A percentile compares a stretch with the other conserved stretches of the same genome.
Conservation (phyloP, 192 early-diverging fungal genomes). For the Allomyces arbusculus region DNA sequence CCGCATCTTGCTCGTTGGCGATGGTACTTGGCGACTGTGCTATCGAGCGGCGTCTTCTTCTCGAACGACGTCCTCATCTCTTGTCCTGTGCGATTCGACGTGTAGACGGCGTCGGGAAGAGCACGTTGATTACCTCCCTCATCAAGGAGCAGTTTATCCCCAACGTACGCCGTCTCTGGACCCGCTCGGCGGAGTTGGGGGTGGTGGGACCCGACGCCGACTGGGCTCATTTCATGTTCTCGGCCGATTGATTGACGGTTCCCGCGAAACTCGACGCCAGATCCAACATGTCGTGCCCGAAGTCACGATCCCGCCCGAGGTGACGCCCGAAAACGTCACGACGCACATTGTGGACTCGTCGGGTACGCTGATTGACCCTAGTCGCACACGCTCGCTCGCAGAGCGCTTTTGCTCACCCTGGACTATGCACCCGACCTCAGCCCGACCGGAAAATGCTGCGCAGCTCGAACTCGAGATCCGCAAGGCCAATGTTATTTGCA, state of each 20-base stretch:
- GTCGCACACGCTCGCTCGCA: background rate
- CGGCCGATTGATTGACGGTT: too few relatives aligned
- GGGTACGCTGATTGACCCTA: constrained; percentile 17
- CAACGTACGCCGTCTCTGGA: constrained; percentile 36
- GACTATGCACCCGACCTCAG: constrained; percentile 15
- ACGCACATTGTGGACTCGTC: constrained; percentile 97
- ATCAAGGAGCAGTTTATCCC: constrained; percentile 92
- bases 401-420: background rate
- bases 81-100: background rate
- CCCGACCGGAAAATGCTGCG: constrained; percentile 70
- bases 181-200: too few relatives aligned
- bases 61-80: background rate
- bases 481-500: constrained; percentile 94
- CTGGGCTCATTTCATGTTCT: too few relatives aligned
- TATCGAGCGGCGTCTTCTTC: background rate
- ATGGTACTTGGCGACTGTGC: constrained; percentile 33
- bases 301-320: constrained; percentile 98
- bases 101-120: constrained; percentile 83
- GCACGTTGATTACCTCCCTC: constrained; percentile 85
- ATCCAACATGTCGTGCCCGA: constrained; percentile 97
- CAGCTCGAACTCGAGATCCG: constrained; percentile 80
- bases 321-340: constrained; percentile 87
- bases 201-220: too few relatives aligned
- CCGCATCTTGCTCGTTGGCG: constrained; percentile 80
- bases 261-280: constrained; percentile 14